Base-by-base conservation (phyloP, 345 rosid genomes). In the Pistacia atlantica region DNA sequence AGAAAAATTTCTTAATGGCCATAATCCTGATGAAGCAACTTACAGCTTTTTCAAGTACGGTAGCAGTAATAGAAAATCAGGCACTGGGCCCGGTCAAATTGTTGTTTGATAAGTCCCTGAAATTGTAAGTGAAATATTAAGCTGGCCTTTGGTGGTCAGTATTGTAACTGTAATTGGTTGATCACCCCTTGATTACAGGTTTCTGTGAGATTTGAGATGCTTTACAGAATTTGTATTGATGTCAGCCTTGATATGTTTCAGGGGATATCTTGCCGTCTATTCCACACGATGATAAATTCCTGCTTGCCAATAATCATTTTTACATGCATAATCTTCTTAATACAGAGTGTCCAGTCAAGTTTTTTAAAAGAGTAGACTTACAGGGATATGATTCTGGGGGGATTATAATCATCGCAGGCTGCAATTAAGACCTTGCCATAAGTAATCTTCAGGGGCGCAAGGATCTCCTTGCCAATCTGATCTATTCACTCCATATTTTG, bases 381-480 rank as follows among this genome's bases (percentile, higher is more conserved):
- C 89, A 84, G 78, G 62, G 66, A 79, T 79, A 75, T 79, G 69
- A 89, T 51, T 42, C 77, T 75, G 14, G 83, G 81, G 42, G 78
- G 65, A 4, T 31, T 13, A 9, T 80, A 59, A 38, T 77, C 82
- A 12, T n/a, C 16, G 22, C 35, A 72, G n/a, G 80, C 71, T 77
- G 81, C 89, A 89, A 54, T 78, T 77, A 68, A 89, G 81, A 59
- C 92, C 86, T 20, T 87, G 80, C 89, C 90, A 85, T 38, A 59
- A 13, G 72, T 72, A 85, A n/a, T 10, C 49, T 73, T 17, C 61
- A 16, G 87, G 92, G 33, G 77, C 65, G 22, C 88, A 85, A 59
- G 90, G 90, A 82, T 86, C 92, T 60, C 92, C 90, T 69, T 88
- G 86, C 92, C 89, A 88, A 60, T 81, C 76, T 55, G 25, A 22